phyloP scores from a whole-genome alignment of 257 asterid genomes.

The Nicotiana knightiana region DNA sequence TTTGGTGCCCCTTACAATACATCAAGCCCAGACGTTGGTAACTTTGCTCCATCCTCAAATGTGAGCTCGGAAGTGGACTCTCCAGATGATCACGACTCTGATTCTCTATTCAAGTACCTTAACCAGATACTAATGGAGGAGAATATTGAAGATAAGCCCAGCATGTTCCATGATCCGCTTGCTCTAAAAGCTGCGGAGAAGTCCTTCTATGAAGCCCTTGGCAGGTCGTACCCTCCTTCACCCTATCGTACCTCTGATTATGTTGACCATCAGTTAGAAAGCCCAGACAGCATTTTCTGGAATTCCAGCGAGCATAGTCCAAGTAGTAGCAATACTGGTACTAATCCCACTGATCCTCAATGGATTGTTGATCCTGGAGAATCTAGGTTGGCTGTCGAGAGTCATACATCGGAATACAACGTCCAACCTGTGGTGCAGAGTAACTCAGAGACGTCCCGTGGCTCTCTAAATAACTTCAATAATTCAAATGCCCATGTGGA shows the following conservation, averaged over 20 bases:
- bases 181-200: slow-evolving; percentile 81
- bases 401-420: slow-evolving; percentile 26
- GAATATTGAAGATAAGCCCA: slow-evolving; percentile 74
- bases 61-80: slow-evolving; percentile 59
- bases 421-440: slow-evolving; percentile 26
- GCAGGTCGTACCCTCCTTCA: slow-evolving; percentile 55
- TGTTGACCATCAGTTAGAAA: slow-evolving; percentile 28
- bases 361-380: slow-evolving; percentile 56
- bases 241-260: slow-evolving; percentile 22
- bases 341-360: slow-evolving; percentile 38
- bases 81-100: slow-evolving; percentile 79
- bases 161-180: slow-evolving; percentile 94
- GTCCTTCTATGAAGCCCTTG: slow-evolving; percentile 75
- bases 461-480: slow-evolving; percentile 21
- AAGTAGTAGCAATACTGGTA: slow-evolving; percentile 37
- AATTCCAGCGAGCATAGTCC: slow-evolving; percentile 46
- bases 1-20: slow-evolving; percentile 44
- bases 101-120: slow-evolving; percentile 76
- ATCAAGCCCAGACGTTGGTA: slow-evolving; percentile 28
- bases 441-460: slow-evolving; percentile 26
- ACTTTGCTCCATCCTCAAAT: slow-evolving; percentile 35
- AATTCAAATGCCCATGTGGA: slow-evolving; percentile 27
- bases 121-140: slow-evolving; percentile 88
- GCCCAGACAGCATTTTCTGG: slow-evolving; percentile 61
- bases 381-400: slow-evolving; percentile 22